These are phyloP conservation scores for Leccinum subtestaceum DNA, from an alignment of 768 basidiomycete species.

Conservation along the genomic window DNA sequence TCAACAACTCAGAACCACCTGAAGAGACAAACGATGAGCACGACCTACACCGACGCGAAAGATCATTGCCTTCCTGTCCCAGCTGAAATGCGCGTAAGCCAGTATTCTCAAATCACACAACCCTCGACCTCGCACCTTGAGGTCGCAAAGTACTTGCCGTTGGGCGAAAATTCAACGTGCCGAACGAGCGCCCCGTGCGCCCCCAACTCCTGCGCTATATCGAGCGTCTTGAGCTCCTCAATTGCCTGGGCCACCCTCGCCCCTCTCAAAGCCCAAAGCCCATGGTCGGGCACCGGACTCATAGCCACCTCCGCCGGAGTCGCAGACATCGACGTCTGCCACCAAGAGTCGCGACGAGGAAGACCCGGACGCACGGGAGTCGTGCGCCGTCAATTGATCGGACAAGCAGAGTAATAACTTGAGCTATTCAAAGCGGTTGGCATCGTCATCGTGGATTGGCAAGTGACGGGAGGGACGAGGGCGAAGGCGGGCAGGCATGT, in stretches of 20 bases:
- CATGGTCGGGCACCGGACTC: conserved; percentile 22
- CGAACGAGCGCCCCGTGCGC: conserved; percentile 51
- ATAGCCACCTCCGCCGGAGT: neutral
- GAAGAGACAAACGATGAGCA: neutral
- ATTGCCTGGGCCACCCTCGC: conserved; percentile 39
- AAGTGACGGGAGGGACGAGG: no score
- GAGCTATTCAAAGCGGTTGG: no score
- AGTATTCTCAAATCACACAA: neutral
- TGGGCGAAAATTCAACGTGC: conserved; percentile 56
- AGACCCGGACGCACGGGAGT: conserved; percentile 22
- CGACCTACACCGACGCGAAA: conserved; percentile 43
- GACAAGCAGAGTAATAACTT: no score
- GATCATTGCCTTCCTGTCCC: conserved; percentile 49
- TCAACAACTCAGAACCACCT: neutral
- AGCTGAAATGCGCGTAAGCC: conserved; percentile 29
- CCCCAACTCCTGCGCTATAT: conserved; percentile 36
- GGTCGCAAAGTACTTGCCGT: conserved; percentile 52
- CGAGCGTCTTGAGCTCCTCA: conserved; percentile 39
- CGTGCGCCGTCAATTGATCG: neutral
- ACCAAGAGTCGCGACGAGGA: conserved; percentile 29
- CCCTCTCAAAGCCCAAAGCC: conserved; percentile 28
- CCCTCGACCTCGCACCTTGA: conserved; percentile 37
- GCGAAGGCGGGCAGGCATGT: no score
- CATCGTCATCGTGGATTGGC: no score
- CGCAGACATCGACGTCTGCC: conserved; percentile 16